Percentiles rank a stretch among this genome's conserved stretches.
Conservation (phyloP, 2,329 filamentous ascomycete species). For the Esteya vermicola region DNA sequence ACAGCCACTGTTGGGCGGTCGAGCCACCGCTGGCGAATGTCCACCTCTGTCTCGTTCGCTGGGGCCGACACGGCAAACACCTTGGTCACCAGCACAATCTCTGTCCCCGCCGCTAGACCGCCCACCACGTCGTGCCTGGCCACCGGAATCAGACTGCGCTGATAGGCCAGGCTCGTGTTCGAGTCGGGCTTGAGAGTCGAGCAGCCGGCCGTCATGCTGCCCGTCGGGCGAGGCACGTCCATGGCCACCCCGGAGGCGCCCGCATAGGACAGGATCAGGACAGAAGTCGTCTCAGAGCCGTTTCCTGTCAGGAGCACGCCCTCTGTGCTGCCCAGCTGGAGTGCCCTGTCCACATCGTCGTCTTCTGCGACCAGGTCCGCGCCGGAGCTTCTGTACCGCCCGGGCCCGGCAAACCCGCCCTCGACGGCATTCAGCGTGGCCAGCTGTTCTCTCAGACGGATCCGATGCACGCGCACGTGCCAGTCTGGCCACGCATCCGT, state of each 20-base stretch:
- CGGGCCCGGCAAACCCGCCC: slow-evolving; percentile 14
- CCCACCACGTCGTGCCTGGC: slow-evolving; percentile 2
- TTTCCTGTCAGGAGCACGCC: neutral
- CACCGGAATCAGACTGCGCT: slow-evolving; percentile 14
- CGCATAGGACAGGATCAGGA: slow-evolving; percentile 9
- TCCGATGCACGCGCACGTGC: slow-evolving; percentile 22
- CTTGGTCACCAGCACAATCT: slow-evolving; percentile 3
- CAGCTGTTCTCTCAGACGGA: slow-evolving; percentile 7
- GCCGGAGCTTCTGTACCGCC: slow-evolving; percentile 2
- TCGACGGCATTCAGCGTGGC: slow-evolving; percentile 10
- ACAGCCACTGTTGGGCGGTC: neutral
- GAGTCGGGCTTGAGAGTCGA: slow-evolving; percentile 14
- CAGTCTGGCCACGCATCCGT: slow-evolving; percentile 19
- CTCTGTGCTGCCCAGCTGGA: neutral
- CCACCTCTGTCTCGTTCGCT: slow-evolving; percentile 1
- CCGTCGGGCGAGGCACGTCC: neutral
- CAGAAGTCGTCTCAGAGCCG: neutral
- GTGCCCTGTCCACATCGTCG: neutral
- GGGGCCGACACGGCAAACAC: slow-evolving; percentile 3
- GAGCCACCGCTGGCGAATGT: neutral
- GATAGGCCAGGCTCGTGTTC: slow-evolving; percentile 17
- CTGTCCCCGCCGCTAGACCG: neutral
- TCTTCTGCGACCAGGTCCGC: neutral
- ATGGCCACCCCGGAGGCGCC: slow-evolving; percentile 7
- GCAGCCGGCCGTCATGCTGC: neutral